Base-by-base conservation (phyloP, 148 eudicot species). In the Fagopyrum esculentum region DNA sequence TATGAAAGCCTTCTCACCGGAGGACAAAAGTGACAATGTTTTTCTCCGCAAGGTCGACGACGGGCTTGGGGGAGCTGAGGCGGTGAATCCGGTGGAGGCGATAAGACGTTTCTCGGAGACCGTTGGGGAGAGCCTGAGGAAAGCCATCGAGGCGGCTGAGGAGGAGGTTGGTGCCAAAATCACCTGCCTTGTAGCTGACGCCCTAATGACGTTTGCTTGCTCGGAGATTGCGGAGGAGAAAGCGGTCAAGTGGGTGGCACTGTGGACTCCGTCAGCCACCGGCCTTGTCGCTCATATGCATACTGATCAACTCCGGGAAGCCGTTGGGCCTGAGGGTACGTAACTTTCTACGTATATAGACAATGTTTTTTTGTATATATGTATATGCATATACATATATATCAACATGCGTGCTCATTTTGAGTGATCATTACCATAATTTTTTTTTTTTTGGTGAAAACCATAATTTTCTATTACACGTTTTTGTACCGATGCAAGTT, bases 141-240 rank as follows among this genome's bases (percentile, higher is more conserved):
- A 7, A 11, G 81, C 79, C 15, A 50, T 86, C 70, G 40, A 1
- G 70, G 78, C 56, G n/a, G 68, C 68, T 2, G 83, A 79, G 76
- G 78, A 13, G 73, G 86, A 79, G 26, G 56, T 16, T 0, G 89
- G 89, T 43, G 44, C 45, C 76, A 73, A 49, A 56, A 60, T 83
- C n/a, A 71, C 69, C 45, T 86, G 83, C 30, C 54, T 86, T 50
- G 45, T 86, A 44, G 26, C 81, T 3, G 89, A 86, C 45, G 83
- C 85, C 0, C 81, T 86, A 48, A 6, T 83, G 61, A 77, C 83
- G 85, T 83, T 80, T 17, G 68, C 19, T 1, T 48, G 76, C 2
- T 45, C 50, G 40, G 79, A 78, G 45, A 43, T 84, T 48, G 89
- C 86, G 40, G 76, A 74, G 57, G 81, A 76, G 73, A 63, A 17